Conservation (phyloP, 2,329 filamentous ascomycete genomes). For the Colletotrichum neosansevieriae region DNA sequence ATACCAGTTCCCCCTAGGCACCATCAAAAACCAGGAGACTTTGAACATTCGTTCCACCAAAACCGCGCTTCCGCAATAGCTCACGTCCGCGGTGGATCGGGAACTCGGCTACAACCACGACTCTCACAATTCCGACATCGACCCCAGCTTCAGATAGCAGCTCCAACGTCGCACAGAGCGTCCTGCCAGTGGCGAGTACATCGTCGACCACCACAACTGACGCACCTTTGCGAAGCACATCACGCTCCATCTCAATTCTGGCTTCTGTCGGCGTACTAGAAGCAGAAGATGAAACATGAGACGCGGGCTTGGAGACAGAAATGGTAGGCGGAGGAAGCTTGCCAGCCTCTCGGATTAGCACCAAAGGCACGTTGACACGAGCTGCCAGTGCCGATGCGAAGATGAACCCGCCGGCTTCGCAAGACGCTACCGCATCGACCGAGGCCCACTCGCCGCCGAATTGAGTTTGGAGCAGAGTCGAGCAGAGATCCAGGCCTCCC, state of each 20-base stretch:
- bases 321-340: constrained; percentile 70
- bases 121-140: constrained; percentile 52
- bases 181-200: constrained; percentile 67
- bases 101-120: constrained; percentile 71
- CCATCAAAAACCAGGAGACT: constrained; percentile 60
- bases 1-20: neutral
- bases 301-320: constrained; percentile 60
- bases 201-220: constrained; percentile 71
- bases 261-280: constrained; percentile 45
- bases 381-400: constrained; percentile 64
- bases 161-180: constrained; percentile 64
- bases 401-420: constrained; percentile 69
- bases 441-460: constrained; percentile 61
- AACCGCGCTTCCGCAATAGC: constrained; percentile 58
- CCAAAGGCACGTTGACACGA: constrained; percentile 56
- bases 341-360: constrained; percentile 65
- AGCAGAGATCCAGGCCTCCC: constrained; percentile 63
- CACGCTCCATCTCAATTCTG: constrained; percentile 62
- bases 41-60: constrained; percentile 62
- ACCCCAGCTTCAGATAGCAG: constrained; percentile 60
- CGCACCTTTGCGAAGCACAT: constrained; percentile 53
- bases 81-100: constrained; percentile 65
- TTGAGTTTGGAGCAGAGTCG: constrained; percentile 59
- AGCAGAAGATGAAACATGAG: constrained; percentile 64
- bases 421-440: constrained; percentile 61